phyloP scores from a whole-genome alignment of 2,329 filamentous ascomycete genomes.

The Fusarium acutatum region DNA sequence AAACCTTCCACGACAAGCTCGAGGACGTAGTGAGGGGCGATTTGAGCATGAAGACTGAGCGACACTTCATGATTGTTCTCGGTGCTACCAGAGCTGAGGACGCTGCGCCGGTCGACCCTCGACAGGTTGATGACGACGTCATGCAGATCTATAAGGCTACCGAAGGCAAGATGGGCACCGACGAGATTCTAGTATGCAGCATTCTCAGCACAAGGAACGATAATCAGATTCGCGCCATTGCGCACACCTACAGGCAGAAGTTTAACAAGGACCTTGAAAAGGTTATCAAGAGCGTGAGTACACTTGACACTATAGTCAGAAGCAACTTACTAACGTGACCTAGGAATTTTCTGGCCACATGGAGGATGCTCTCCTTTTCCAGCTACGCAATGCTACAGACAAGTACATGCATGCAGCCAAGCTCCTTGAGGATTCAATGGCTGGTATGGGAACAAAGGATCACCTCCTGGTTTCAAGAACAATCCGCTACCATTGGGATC shows the following conservation, averaged over 20 bases:
- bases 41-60: slow-evolving; percentile 84
- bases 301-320: background rate
- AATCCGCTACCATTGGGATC: slow-evolving; percentile 85
- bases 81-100: slow-evolving; percentile 81
- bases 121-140: slow-evolving; percentile 79
- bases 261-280: slow-evolving; percentile 76
- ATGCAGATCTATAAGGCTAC: slow-evolving; percentile 80
- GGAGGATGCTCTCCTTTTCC: slow-evolving; percentile 82
- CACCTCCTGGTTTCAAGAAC: slow-evolving; percentile 79
- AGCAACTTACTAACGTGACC: background rate
- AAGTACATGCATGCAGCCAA: slow-evolving; percentile 85
- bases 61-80: slow-evolving; percentile 85
- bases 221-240: slow-evolving; percentile 84
- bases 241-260: slow-evolving; percentile 75
- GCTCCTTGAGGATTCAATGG: slow-evolving; percentile 87
- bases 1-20: slow-evolving; percentile 71
- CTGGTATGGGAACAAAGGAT: slow-evolving; percentile 87
- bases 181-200: slow-evolving; percentile 79
- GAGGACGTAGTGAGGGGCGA: slow-evolving; percentile 79
- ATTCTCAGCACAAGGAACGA: slow-evolving; percentile 81
- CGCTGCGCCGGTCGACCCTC: slow-evolving; percentile 74
- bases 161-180: slow-evolving; percentile 75
- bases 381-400: slow-evolving; percentile 80
- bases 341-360: slow-evolving; percentile 91
- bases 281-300: slow-evolving; percentile 73